A percentile compares a stretch with the other conserved stretches of the same genome.
Evolutionary conservation across 345 rosid genomes (phyloP).

Genomic region (Ricinus communis): DNA sequence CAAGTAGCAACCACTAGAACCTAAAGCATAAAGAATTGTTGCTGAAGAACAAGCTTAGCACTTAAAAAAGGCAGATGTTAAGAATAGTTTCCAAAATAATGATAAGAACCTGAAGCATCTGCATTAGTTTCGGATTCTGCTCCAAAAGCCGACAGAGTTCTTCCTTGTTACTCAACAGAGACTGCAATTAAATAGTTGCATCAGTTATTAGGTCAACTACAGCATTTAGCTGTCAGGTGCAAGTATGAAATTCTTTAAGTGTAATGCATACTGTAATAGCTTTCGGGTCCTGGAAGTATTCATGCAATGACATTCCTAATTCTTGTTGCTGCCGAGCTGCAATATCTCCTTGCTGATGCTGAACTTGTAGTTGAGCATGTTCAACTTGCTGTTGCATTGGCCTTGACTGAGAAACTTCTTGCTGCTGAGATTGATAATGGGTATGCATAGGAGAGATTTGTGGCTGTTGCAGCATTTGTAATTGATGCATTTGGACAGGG

Average conservation of each 20-base stretch:
- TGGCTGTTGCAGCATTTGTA: conserved; percentile 69
- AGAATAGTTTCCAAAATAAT: neutral
- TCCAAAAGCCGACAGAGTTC: conserved; percentile 97
- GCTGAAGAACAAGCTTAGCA: neutral
- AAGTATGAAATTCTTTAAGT: neutral
- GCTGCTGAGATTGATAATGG: conserved; percentile 72
- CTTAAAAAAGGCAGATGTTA: neutral
- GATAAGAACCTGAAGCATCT: conserved; percentile 87
- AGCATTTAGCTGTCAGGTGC: conserved; percentile 2
- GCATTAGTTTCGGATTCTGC: conserved; percentile 93
- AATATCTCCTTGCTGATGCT: conserved; percentile 59
- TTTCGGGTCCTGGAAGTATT: conserved; percentile 88
- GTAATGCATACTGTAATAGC: conserved; percentile 70
- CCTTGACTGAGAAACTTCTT: conserved; percentile 60
- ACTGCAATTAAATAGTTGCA: conserved; percentile 45
- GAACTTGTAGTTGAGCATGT: conserved; percentile 41
- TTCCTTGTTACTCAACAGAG: conserved; percentile 82
- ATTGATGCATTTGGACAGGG: conserved; percentile 59
- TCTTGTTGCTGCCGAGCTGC: conserved; percentile 67
- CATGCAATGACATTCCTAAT: conserved; percentile 79
- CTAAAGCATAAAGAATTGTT: neutral
- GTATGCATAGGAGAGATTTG: conserved; percentile 53
- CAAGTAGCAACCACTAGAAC: conserved; percentile 1
- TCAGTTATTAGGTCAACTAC: conserved; percentile 15
- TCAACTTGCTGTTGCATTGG: conserved; percentile 64